Evolutionary conservation across 495 filamentous ascomycete genomes (phyloP), one percentile per base, ranked within the genome.

Genomic region (Tuber indicum): DNA sequence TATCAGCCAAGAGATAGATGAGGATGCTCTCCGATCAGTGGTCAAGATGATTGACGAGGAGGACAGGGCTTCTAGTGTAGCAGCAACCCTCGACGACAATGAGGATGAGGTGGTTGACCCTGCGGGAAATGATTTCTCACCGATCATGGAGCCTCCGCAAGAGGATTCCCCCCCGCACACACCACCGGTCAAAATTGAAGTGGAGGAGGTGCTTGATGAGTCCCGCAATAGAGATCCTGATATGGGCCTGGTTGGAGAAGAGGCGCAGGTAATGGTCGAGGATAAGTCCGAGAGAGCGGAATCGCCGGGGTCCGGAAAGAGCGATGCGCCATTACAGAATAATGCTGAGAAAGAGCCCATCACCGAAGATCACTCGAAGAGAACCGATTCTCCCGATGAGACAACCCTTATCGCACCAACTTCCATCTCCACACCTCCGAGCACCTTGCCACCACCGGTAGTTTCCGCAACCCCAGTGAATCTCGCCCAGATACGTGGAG

Each of bases 71-170:
- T 82, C 81, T 12, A 82, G 81, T 76, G 41, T 82, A 23, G 81
- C 81, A 58, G 81, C 81, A 62, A 82, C 81, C 69, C 79, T 74
- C 36, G 81, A 82, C 32, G 81, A 77, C 36, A 26, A 43, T 44
- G 85, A 86, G 5, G 85, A 85, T 72, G 83, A 85, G 73, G 71
- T 17, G 45, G 16, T 73, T 32, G 73, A 75, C 46, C n/a, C 69
- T 10, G 12, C 23, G 41, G n/a, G 36, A 17, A 17, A 46, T 16
- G 71, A 74, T 58, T 62, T 80, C 49, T 70, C 78, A 32, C 44
- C 62, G 47, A 71, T 76, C 71, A 74, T 74, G 14, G 78, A 76
- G 44, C 74, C 26, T 66, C 32, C 58, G 12, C 26, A 66, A 36
- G 58, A 66, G 16, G 58, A 17, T 66, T 17, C 26, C 14, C 26